A percentile compares a stretch with the other conserved stretches of the same genome.
Conservation (phyloP, 306 rosid genomes). For the Inga laurina region DNA sequence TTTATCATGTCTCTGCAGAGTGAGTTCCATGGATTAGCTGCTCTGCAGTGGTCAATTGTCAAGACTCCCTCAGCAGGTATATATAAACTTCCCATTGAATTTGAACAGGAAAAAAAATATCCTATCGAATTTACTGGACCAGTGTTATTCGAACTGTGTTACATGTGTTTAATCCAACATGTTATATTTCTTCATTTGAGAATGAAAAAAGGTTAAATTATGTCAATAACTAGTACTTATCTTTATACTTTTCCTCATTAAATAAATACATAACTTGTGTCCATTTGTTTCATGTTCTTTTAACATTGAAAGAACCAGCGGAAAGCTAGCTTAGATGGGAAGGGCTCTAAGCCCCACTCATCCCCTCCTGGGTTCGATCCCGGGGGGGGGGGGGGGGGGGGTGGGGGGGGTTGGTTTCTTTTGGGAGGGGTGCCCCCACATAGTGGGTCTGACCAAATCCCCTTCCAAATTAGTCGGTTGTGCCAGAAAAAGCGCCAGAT, state of each 20-base stretch:
- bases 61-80: constrained; percentile 83
- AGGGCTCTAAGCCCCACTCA: too few species aligned
- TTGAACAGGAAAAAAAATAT: too few species aligned
- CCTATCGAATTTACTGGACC: background rate
- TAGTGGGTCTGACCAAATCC: too few species aligned
- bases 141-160: constrained; percentile 4
- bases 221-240: background rate
- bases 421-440: too few species aligned
- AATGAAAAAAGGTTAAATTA: background rate
- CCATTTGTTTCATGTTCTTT: background rate
- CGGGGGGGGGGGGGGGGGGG: too few species aligned
- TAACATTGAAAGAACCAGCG: background rate
- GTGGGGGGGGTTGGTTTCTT: too few species aligned
- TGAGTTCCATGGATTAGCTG: constrained; percentile 90
- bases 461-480: too few species aligned
- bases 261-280: background rate
- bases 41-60: constrained; percentile 93
- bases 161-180: background rate
- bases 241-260: background rate
- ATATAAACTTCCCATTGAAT: constrained; percentile 10
- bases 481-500: too few species aligned
- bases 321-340: too few species aligned
- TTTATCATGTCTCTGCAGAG: constrained; percentile 61
- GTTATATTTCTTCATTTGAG: background rate
- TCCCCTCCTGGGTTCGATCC: too few species aligned